Evolutionary conservation across 768 basidiomycete genomes (phyloP).

Genomic region (Leccinum disarticulatum): DNA sequence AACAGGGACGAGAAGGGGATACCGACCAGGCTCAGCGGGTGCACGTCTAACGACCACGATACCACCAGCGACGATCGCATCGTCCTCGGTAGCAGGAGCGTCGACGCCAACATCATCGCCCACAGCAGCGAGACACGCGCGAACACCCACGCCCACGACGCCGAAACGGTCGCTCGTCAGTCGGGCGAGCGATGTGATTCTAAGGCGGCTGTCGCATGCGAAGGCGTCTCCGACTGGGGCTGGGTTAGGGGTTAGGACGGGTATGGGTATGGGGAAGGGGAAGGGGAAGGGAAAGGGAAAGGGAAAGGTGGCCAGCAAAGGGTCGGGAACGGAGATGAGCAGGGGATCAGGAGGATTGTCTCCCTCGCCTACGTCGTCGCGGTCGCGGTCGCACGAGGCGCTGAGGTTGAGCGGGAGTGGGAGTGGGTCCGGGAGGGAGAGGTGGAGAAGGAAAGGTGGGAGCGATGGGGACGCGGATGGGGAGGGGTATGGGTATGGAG

Average conservation of each 20-base stretch:
- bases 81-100: too few relatives aligned
- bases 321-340: too few relatives aligned
- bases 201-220: constrained; percentile 25
- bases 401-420: constrained; percentile 1
- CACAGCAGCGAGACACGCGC: not conserved
- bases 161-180: not conserved
- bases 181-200: constrained; percentile 28
- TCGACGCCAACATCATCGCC: too few relatives aligned
- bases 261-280: too few relatives aligned
- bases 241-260: too few relatives aligned
- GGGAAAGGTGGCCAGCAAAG: too few relatives aligned
- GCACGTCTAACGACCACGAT: constrained; percentile 21
- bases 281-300: too few relatives aligned
- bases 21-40: constrained; percentile 26
- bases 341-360: not conserved
- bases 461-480: not conserved
- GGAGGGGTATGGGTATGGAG: not conserved
- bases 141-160: too few relatives aligned
- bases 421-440: not conserved
- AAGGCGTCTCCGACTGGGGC: not conserved
- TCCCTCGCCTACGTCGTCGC: not conserved
- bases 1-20: not conserved
- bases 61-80: too few relatives aligned
- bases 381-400: constrained; percentile 4
- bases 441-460: not conserved